Conservation (phyloP, 1,139 yeast genomes). For the Debaryomycetaceae sp. region DNA sequence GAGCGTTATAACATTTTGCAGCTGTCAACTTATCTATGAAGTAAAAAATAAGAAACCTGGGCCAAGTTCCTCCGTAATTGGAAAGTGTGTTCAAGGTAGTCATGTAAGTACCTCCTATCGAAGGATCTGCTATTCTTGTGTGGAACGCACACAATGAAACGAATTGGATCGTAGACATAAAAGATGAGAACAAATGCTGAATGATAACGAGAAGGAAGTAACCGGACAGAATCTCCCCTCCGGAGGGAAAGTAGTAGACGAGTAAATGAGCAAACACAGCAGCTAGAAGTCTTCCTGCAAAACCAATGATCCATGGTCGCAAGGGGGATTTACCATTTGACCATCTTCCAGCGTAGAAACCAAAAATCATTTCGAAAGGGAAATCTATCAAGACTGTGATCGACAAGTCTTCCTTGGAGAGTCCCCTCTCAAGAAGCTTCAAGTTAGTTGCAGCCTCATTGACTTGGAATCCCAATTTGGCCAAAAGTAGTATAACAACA, state of each 20-base stretch:
- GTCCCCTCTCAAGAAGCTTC: slow-evolving; percentile 88
- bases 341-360: slow-evolving; percentile 96
- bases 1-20: slow-evolving; percentile 48
- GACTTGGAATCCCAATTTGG: slow-evolving; percentile 92
- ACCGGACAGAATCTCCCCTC: slow-evolving; percentile 39
- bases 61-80: slow-evolving; percentile 98
- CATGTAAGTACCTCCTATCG: slow-evolving; percentile 97
- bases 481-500: slow-evolving; percentile 68
- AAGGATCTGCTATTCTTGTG: slow-evolving; percentile 91
- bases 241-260: slow-evolving; percentile 67
- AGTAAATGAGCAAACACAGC: slow-evolving; percentile 75
- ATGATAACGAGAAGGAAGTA: slow-evolving; percentile 71
- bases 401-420: slow-evolving; percentile 89
- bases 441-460: slow-evolving; percentile 95
- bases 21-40: slow-evolving; percentile 77
- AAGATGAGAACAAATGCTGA: slow-evolving; percentile 82
- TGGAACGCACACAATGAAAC: slow-evolving; percentile 94
- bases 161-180: slow-evolving; percentile 93
- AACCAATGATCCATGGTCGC: slow-evolving; percentile 88
- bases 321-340: slow-evolving; percentile 71
- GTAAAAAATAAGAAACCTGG: slow-evolving; percentile 70
- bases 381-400: slow-evolving; percentile 90
- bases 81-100: slow-evolving; percentile 89
- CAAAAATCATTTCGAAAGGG: slow-evolving; percentile 93
- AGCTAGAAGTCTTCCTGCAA: slow-evolving; percentile 75